Evolutionary conservation across 768 basidiomycete species (phyloP), one percentile per base, ranked within the genome.

Genomic region (Termitomyces sp.): DNA sequence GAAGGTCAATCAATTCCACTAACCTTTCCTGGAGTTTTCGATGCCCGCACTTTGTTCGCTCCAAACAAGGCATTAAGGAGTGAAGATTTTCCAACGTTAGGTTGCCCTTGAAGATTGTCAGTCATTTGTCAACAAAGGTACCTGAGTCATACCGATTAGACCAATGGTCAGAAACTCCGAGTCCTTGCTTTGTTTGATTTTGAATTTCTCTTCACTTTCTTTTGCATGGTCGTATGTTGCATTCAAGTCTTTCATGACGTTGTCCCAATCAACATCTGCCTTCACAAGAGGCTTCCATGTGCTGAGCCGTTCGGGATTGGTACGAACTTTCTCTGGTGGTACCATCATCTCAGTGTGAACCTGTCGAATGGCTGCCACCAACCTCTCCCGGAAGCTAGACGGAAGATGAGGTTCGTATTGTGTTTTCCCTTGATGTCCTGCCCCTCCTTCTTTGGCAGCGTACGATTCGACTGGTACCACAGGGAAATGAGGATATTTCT

Each of bases 51-150:
- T 68, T 82, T 86, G 48, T 76, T 79, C 21, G 75, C 71, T 30
- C 91, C 94, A 65, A 98, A 91, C 19, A 98, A 74, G 5, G 95
- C 94, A 67, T 98, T 98, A 52, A 98, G 71, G 5, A 97, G 73
- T 0, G 91, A 93, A 1, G 91, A 94, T 69, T 98, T 98, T 10
- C 96, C 96, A 41, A 96, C 94, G 67, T 98, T 98, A 14, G 95
- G 95, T 66, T 96, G 93, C 37, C 94, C 92, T 87, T 66, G 23
- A 1, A 33, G 48, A 43, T 35, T 23, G 46, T 52, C 26, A 43
- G n/a, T 55, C 23, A 38, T 4, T 51, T 6, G 57, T 23, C 31
- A 23, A 23, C 45, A 3, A 43, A 44, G 41, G 37, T 0, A 28
- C 15, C 12, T 49, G 41, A 12, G 28, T 56, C 70, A 19, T 64